Percentiles rank a stretch among this genome's conserved stretches.
These are phyloP conservation scores for Fragaria ananassa DNA, from an alignment of 306 rosid genomes.

Conservation along the genomic window DNA sequence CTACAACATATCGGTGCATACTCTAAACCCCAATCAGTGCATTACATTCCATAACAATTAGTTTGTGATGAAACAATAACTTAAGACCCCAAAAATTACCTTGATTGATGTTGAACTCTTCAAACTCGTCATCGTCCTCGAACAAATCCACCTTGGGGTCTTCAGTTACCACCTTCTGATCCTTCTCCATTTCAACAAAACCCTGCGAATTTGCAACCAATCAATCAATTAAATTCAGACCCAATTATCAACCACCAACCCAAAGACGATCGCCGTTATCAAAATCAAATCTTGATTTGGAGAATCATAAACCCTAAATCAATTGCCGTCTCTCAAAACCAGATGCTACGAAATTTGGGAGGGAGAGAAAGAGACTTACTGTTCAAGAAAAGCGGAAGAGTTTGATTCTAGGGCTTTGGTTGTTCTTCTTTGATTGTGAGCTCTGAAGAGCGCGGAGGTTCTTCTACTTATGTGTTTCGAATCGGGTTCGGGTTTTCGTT, in stretches of 20 bases:
- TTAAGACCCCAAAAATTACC: constrained; percentile 10
- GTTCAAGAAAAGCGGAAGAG: neutral
- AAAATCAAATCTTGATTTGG: neutral
- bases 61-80: neutral
- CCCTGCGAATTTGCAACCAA: neutral
- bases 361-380: neutral
- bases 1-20: neutral
- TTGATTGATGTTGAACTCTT: constrained; percentile 38
- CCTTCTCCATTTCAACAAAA: constrained; percentile 32
- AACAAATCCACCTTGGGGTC: constrained; percentile 40
- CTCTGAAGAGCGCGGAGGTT: neutral
- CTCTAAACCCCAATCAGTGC: neutral
- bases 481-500: neutral
- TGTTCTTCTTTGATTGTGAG: neutral
- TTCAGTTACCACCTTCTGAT: constrained; percentile 32
- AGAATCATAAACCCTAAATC: neutral
- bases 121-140: constrained; percentile 45
- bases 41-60: neutral
- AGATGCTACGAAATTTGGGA: neutral
- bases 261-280: neutral
- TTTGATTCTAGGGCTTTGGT: neutral
- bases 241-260: neutral
- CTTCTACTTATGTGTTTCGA: neutral
- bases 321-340: neutral
- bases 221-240: neutral